Base-by-base conservation (phyloP, 495 filamentous ascomycete genomes). In the Hypoxylon fuscum region DNA sequence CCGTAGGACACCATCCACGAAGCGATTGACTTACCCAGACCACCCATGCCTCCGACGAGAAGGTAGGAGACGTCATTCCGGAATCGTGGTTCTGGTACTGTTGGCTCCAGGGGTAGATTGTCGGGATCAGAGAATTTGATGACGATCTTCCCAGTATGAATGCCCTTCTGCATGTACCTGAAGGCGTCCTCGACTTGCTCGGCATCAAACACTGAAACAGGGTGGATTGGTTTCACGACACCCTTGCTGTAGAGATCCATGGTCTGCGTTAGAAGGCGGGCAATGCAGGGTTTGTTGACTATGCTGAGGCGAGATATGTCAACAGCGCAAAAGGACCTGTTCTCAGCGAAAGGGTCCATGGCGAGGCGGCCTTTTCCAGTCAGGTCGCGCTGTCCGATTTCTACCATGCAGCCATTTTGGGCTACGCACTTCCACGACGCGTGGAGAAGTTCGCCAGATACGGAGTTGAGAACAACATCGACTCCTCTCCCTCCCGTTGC, bases 371-470 rank as follows among this genome's bases (percentile, higher is more conserved):
- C 53, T 5, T 60, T 64, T 4, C 66, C 64, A 22, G 72, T 64
- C 17, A 76, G 49, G 31, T 78, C 76, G 0, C 66, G 51, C 55
- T 76, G 83, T 2, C 81, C 81, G 9, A 85, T 67, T 48, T 87
- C 85, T 7, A 87, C 69, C 55, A 86, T 80, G 0, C 68, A 72
- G 3, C 83, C 83, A 50, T 83, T 83, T 2, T 78, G 75, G 0
- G 72, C 84, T 14, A 86, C 62, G 32, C 81, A 84, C 38, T 82
- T 72, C 71, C 82, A 85, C 1, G 78, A 76, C 11, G 78, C 77
- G 31, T 80, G 83, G 8, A 86, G 62, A 1, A 82, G 76, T 89
- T 29, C 4, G 27, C 9, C 4, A 29, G 5, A 29, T 29, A 29
- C 27, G 4, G 27, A 29, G 9, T 5, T 9, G 27, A 5, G 27